Base-by-base conservation (phyloP, 73 alveolate genomes). In the Paramecium pentaurelia region DNA sequence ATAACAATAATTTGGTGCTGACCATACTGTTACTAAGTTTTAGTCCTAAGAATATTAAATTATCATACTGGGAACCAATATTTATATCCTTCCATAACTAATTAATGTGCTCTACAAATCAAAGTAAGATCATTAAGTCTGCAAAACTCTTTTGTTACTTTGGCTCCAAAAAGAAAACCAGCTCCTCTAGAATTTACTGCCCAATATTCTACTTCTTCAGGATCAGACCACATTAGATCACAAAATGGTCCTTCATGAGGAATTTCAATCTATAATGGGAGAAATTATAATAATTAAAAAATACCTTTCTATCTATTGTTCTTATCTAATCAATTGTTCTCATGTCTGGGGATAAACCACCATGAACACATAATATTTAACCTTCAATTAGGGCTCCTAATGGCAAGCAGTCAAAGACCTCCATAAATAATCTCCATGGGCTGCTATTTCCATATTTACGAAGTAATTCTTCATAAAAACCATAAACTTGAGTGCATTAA, bases 1-100 rank as follows among this genome's bases (percentile, higher is more conserved):
- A 92, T 97, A 97, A 88, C 99, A 97, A 92, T 98, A 98, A 96
- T 98, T 98, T 10, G 99, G 99, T 8, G 98, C 99, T 36, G 98
- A 95, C 99, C 99, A 98, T 85, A 98, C 99, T 7, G 99, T 98
- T n/a, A 97, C 98, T 20, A 98, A 95, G 54, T 94, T 95, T 91
- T 97, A 87, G 73, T 96, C 98, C 92, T 87, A 94, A 34, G 73
- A 83, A 70, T 92, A 89, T 85, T 86, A 58, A 91, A 95, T 37
- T 93, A 91, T 92, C 92, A 86, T 80, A 95, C 93, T 36, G 95
- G 93, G 97, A 97, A 97, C 97, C 98, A 96, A 90, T 93, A 95
- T 91, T 97, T 95, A 64, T 92, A 96, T 37, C 99, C 99, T 86
- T 97, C 97, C 88, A 84, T 77, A 0, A 95, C 97, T 38, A 97